Conservation (phyloP, 2,329 filamentous ascomycete genomes). For the Epichloe uncinata region DNA sequence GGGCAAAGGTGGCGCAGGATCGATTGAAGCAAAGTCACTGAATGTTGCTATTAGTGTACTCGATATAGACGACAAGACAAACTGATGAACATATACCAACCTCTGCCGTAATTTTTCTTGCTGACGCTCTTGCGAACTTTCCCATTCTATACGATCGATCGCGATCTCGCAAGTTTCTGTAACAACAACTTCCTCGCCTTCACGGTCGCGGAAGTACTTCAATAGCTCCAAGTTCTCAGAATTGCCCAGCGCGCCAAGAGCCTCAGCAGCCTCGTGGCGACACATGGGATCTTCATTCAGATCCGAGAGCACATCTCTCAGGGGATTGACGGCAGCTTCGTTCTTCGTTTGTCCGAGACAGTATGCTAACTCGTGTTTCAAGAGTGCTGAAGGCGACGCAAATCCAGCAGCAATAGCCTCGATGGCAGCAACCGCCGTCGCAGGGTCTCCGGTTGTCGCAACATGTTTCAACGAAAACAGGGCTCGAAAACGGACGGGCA, state of each 20-base stretch:
- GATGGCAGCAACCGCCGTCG: slow-evolving; percentile 40
- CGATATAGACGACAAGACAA: neutral
- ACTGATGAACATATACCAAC: slow-evolving; percentile 31
- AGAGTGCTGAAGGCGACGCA: slow-evolving; percentile 67
- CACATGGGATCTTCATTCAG: slow-evolving; percentile 85
- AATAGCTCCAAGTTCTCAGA: slow-evolving; percentile 60
- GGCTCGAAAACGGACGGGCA: slow-evolving; percentile 84
- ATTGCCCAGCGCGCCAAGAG: slow-evolving; percentile 76
- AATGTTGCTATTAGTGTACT: neutral
- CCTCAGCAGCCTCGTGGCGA: slow-evolving; percentile 91
- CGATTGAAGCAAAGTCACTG: slow-evolving; percentile 90
- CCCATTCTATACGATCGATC: slow-evolving; percentile 88
- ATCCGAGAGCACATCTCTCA: slow-evolving; percentile 64
- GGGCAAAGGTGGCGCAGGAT: slow-evolving; percentile 82
- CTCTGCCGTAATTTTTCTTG: slow-evolving; percentile 69
- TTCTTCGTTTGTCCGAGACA: slow-evolving; percentile 88
- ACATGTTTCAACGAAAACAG: slow-evolving; percentile 96
- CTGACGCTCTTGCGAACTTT: slow-evolving; percentile 59
- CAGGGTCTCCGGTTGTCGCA: slow-evolving; percentile 54
- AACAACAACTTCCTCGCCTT: slow-evolving; percentile 67
- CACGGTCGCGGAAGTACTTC: slow-evolving; percentile 57
- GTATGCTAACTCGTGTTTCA: slow-evolving; percentile 96
- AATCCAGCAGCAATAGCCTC: slow-evolving; percentile 84
- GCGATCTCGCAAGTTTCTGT: slow-evolving; percentile 95
- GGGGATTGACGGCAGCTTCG: slow-evolving; percentile 54